Percentiles rank a stretch among this genome's conserved stretches.
phyloP scores from a whole-genome alignment of 352 stramenopile species.

The Vaucheria bursata region DNA sequence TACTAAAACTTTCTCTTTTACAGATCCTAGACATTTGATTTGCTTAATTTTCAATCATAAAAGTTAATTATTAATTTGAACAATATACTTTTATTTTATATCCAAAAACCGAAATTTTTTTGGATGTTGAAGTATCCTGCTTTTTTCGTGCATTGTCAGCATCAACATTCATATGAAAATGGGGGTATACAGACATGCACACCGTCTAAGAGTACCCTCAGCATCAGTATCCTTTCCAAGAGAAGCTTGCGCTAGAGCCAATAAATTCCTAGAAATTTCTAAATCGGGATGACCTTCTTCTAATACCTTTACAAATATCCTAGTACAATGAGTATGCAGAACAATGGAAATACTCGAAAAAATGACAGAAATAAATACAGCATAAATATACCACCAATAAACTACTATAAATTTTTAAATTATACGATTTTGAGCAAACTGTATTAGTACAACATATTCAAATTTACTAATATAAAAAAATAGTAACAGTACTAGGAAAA shows the following conservation, averaged over 20 bases:
- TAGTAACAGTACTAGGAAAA: too few relatives aligned
- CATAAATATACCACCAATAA: too few relatives aligned
- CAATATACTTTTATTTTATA: background rate
- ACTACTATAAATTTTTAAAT: too few relatives aligned
- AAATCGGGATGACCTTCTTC: slow-evolving; percentile 8
- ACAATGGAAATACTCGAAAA: too few relatives aligned
- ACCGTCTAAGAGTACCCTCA: background rate
- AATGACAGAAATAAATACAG: too few relatives aligned
- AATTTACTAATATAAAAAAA: too few relatives aligned
- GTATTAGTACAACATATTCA: too few relatives aligned
- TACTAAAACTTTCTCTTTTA: too few relatives aligned
- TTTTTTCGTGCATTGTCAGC: background rate
- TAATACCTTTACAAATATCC: background rate
- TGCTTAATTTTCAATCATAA: background rate
- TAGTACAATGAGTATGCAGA: too few relatives aligned
- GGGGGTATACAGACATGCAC: background rate
- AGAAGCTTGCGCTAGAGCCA: slow-evolving; percentile 4
- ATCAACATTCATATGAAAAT: background rate
- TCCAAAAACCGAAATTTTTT: background rate
- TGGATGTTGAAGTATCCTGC: too few relatives aligned
- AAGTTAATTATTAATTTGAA: background rate
- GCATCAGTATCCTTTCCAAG: background rate
- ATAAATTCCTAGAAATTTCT: background rate
- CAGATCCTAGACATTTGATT: too few relatives aligned
- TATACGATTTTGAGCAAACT: too few relatives aligned